These are phyloP conservation scores for Sonneratia caseolaris DNA, from an alignment of 345 rosid species.

Conservation along the genomic window DNA sequence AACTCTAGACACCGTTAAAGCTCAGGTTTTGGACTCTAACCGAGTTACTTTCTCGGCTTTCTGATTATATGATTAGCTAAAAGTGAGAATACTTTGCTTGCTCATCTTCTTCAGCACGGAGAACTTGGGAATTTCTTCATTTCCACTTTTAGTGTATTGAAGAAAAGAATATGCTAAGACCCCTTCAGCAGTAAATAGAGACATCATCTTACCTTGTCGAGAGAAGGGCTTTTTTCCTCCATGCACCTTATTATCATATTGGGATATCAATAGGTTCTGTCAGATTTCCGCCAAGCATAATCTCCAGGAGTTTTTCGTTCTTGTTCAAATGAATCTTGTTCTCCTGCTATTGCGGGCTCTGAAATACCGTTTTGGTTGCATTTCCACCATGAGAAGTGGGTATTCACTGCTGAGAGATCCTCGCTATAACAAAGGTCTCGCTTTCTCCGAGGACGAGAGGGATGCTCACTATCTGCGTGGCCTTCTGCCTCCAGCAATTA, in stretches of 20 bases:
- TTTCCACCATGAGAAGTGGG: slow-evolving; percentile 37
- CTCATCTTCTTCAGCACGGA: background rate
- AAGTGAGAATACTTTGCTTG: background rate
- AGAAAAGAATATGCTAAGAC: background rate
- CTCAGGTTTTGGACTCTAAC: background rate
- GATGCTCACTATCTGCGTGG: slow-evolving; percentile 79
- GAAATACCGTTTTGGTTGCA: slow-evolving; percentile 3
- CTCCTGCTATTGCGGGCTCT: background rate
- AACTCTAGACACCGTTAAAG: background rate
- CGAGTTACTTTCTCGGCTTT: background rate
- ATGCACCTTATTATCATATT: background rate
- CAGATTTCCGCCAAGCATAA: background rate
- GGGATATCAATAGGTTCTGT: background rate
- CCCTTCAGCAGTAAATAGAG: background rate
- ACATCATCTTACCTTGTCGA: background rate
- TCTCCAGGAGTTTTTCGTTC: background rate
- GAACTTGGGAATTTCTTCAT: background rate
- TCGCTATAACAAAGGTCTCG: slow-evolving; percentile 79
- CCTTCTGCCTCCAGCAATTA: slow-evolving; percentile 66
- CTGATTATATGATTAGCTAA: background rate
- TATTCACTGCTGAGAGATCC: slow-evolving; percentile 74
- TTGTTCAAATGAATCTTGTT: slow-evolving; percentile 1
- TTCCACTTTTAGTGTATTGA: background rate
- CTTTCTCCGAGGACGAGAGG: slow-evolving; percentile 73
- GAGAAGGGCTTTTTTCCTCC: no score